Evolutionary conservation across 108 stramenopile genomes (phyloP), one percentile per base, ranked within the genome.

Genomic region (Hondaea fermentalgiana): DNA sequence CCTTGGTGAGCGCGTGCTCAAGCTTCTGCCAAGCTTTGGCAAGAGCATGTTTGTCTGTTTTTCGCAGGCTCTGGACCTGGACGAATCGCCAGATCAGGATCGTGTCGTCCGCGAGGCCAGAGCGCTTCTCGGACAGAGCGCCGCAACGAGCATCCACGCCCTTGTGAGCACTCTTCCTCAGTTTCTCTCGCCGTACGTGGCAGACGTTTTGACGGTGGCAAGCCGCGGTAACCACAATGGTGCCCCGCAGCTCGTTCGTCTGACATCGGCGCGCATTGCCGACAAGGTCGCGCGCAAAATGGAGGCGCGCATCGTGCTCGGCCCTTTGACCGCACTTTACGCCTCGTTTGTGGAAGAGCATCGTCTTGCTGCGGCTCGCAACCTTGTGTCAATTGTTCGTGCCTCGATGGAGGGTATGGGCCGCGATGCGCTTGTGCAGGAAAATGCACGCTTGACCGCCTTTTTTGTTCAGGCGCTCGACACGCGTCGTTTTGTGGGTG

Each of bases 151-250:
- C 51, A 47, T 83, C 49, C 51, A 53, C 28, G 45, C 76, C 1
- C 51, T 83, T 8, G 76, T 83, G 49, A 53, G 49, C 45, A 28
- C 45, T 12, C 76, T 83, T 55, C 76, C 76, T 6, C 45, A 53
- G 51, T 83, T 83, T 83, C 76, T 83, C 76, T 83, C 76, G 16
- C 76, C 76, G 19, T 83, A 83, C 51, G 49, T 83, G 49, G 51
- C n/a, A 6, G 76, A 83, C 51, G 45, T 83, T 12, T 23, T 83
- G 45, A 47, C 51, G n/a, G 49, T 83, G 45, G 76, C 51, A 12
- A 53, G 76, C 45, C 45, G 45, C 25, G 76, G 76, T 6, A 53
- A 83, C 51, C 49, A 83, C 19, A 47, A 2, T 23, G 28, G 51
- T 12, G 45, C 51, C 49, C 76, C 76, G 28, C 76, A 47, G 76